phyloP scores from a whole-genome alignment of 768 basidiomycete genomes.

The Lentinus tigrinus region DNA sequence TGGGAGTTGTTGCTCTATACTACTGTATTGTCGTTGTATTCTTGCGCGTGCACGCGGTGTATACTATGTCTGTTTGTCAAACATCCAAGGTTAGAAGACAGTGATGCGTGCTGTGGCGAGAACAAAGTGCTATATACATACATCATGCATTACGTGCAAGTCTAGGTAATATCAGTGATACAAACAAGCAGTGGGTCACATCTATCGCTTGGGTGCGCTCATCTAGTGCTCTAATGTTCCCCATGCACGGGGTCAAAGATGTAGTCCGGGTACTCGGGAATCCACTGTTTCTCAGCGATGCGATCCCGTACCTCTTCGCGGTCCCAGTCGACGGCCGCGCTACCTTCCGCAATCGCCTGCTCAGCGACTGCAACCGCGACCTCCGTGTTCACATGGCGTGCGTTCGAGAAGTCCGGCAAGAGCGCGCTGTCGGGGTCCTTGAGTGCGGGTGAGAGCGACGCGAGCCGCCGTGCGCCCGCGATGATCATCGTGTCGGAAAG shows the following conservation, averaged over 20 bases:
- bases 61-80: neutral
- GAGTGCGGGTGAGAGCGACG: constrained; percentile 72
- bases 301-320: constrained; percentile 54
- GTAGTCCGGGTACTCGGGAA: constrained; percentile 63
- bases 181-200: neutral
- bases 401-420: constrained; percentile 74
- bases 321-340: constrained; percentile 56
- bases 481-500: constrained; percentile 90
- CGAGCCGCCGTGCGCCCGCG: constrained; percentile 72
- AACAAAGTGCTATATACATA: neutral
- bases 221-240: neutral
- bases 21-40: constrained; percentile 13
- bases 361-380: constrained; percentile 81
- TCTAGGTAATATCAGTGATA: neutral
- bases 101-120: neutral
- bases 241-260: constrained; percentile 47
- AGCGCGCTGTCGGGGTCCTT: constrained; percentile 69
- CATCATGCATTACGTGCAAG: too few relatives aligned
- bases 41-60: constrained; percentile 9
- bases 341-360: constrained; percentile 73
- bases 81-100: neutral
- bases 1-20: neutral
- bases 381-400: constrained; percentile 73
- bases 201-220: neutral
- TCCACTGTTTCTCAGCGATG: constrained; percentile 56